Conservation (phyloP, 768 basidiomycete genomes). For the Hydnum rufescens region DNA sequence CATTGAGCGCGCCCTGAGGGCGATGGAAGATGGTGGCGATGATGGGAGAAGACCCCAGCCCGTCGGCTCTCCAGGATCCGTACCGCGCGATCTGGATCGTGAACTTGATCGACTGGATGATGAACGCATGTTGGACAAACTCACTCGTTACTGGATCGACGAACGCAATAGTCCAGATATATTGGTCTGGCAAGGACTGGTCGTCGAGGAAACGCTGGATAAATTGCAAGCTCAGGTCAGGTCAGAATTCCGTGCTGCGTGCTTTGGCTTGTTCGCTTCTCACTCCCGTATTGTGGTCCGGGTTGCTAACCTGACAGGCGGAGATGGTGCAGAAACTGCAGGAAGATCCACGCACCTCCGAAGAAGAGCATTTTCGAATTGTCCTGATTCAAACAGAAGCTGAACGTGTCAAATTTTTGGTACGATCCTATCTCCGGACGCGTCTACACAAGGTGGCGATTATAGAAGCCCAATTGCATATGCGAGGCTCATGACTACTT, state of each 20-base stretch:
- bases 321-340: slow-evolving; percentile 55
- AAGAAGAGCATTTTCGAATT: slow-evolving; percentile 84
- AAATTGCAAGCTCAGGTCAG: slow-evolving; percentile 67
- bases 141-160: slow-evolving; percentile 73
- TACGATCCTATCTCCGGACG: slow-evolving; percentile 75
- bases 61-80: no score
- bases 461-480: neutral
- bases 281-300: neutral
- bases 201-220: slow-evolving; percentile 47
- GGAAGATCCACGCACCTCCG: slow-evolving; percentile 64
- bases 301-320: neutral
- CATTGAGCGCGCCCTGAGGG: no score
- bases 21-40: no score
- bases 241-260: neutral
- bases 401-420: slow-evolving; percentile 82
- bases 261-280: neutral
- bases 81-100: no score
- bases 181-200: slow-evolving; percentile 46
- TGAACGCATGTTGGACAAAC: slow-evolving; percentile 27
- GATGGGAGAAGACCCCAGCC: no score
- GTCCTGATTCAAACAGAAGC: slow-evolving; percentile 89
- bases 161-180: slow-evolving; percentile 69
- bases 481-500: neutral
- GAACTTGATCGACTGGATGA: no score
- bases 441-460: slow-evolving; percentile 58